These are phyloP conservation scores for Boletus tylopilopsis DNA, from an alignment of 768 basidiomycete genomes.

Conservation along the genomic window DNA sequence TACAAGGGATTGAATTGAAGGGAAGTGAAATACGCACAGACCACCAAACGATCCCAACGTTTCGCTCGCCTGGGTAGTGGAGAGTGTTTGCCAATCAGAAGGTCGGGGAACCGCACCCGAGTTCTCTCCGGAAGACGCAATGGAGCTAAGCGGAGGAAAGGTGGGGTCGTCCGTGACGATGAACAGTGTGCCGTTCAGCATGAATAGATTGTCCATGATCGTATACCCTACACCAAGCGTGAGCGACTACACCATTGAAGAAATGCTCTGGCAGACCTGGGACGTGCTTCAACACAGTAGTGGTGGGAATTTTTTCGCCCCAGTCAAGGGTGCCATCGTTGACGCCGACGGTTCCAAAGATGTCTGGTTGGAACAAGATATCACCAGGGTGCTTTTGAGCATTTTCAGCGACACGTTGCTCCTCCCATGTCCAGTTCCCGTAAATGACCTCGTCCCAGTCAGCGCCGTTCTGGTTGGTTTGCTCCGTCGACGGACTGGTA, in stretches of 20 bases:
- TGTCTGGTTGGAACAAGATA: slow-evolving; percentile 16
- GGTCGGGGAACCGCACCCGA: slow-evolving; percentile 38
- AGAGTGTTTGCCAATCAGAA: slow-evolving; percentile 60
- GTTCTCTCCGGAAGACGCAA: slow-evolving; percentile 39
- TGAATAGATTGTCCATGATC: slow-evolving; percentile 75
- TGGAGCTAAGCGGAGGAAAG: slow-evolving; percentile 54
- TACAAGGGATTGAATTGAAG: background rate
- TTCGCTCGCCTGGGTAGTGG: slow-evolving; percentile 44
- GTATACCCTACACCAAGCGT: slow-evolving; percentile 60
- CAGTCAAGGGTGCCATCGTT: slow-evolving; percentile 55
- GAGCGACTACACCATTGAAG: background rate
- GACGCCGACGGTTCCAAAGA: slow-evolving; percentile 32
- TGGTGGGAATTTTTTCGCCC: slow-evolving; percentile 52
- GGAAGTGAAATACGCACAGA: slow-evolving; percentile 40
- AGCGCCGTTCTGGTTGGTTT: slow-evolving; percentile 17
- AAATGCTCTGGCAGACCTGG: slow-evolving; percentile 47
- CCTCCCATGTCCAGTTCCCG: slow-evolving; percentile 68
- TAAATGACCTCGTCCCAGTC: slow-evolving; percentile 60
- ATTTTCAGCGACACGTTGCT: slow-evolving; percentile 54
- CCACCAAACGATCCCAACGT: slow-evolving; percentile 52
- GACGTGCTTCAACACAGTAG: slow-evolving; percentile 57
- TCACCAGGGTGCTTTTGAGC: slow-evolving; percentile 38
- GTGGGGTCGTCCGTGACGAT: slow-evolving; percentile 65
- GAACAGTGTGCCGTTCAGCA: slow-evolving; percentile 69
- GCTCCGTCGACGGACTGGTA: slow-evolving; percentile 34